Base-by-base conservation (phyloP, 163 green algal species). In the Volvox carteri region DNA sequence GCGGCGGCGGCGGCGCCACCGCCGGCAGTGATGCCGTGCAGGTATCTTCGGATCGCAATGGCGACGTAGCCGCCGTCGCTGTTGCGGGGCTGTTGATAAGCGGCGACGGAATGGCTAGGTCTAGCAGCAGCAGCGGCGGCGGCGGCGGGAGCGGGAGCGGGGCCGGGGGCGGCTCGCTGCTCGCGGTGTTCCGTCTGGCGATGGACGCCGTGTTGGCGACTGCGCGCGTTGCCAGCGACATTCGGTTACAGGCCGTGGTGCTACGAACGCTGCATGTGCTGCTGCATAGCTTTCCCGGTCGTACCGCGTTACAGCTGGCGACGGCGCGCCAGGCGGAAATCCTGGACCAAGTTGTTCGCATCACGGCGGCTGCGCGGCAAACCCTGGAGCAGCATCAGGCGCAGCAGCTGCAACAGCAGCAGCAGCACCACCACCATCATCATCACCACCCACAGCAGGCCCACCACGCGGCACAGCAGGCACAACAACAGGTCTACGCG, bases 221-320 rank as follows among this genome's bases (percentile, higher is more conserved):
- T 1, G 70, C 84, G 3, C 84, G 84, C 3, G 70, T 44, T 11
- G 72, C 84, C 2, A 77, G 41, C 54, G 78, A 89, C 30, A 58
- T 90, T 8, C 78, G 86, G 28, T 39, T 90, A 37, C 78, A 92
- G 85, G 89, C 89, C 0, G 89, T 91, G 50, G 65, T 86, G 18
- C 74, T 92, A 11, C 85, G 85, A 16, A 92, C 89, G 18, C 77
- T 92, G 41, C 87, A 88, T 41, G 74, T 89, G 35, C 39, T 92
- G 84, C 52, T 91, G 54, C 35, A 28, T 0, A 78, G 87, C 42
- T 89, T 89, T 41, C 84, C 84, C 8, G 72, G 84, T 23, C 33
- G 52, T 9, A 52, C 42, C 28, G 84, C 72, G 16, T 72, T 89
- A 72, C 54, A 67, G 72, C 72, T 89, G 48, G 65, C 7, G 14